These are phyloP conservation scores for Spergularia bocconei DNA, from an alignment of 148 eudicot species.

Conservation along the genomic window DNA sequence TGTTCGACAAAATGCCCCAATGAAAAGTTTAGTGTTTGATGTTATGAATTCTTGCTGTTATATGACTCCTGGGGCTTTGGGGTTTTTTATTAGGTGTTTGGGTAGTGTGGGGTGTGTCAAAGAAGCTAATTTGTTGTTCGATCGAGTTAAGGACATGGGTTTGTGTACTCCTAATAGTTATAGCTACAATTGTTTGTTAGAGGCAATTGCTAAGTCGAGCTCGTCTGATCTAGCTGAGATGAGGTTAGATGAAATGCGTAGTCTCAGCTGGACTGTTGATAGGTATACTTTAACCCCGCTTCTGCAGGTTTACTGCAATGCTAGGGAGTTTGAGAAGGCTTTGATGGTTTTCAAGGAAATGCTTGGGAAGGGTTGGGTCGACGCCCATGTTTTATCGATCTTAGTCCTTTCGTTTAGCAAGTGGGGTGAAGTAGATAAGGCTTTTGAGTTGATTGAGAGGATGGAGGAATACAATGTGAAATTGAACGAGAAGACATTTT, in stretches of 20 bases:
- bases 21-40: slow-evolving; percentile 39
- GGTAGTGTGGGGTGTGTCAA: slow-evolving; percentile 55
- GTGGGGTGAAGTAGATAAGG: slow-evolving; percentile 73
- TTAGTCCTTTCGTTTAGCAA: slow-evolving; percentile 63
- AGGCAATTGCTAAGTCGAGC: slow-evolving; percentile 50
- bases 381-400: slow-evolving; percentile 51
- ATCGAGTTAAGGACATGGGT: slow-evolving; percentile 43
- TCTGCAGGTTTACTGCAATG: slow-evolving; percentile 72
- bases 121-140: slow-evolving; percentile 67
- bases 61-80: slow-evolving; percentile 67
- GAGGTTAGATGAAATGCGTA: slow-evolving; percentile 69
- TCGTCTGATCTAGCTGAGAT: slow-evolving; percentile 42
- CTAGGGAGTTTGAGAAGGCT: slow-evolving; percentile 60
- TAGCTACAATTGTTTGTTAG: slow-evolving; percentile 72
- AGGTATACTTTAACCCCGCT: slow-evolving; percentile 71
- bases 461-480: slow-evolving; percentile 47
- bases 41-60: slow-evolving; percentile 35
- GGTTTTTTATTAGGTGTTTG: slow-evolving; percentile 68
- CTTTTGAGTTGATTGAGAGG: slow-evolving; percentile 62
- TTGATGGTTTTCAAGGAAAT: slow-evolving; percentile 52
- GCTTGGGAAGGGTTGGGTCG: slow-evolving; percentile 56
- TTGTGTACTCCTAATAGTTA: slow-evolving; percentile 55
- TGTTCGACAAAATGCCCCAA: slow-evolving; percentile 79
- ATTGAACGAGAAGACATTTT: slow-evolving; percentile 66
- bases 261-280: slow-evolving; percentile 47